Evolutionary conservation across 1,284 basidiomycete species (phyloP).

Genomic region (Inonotus hispidus): DNA sequence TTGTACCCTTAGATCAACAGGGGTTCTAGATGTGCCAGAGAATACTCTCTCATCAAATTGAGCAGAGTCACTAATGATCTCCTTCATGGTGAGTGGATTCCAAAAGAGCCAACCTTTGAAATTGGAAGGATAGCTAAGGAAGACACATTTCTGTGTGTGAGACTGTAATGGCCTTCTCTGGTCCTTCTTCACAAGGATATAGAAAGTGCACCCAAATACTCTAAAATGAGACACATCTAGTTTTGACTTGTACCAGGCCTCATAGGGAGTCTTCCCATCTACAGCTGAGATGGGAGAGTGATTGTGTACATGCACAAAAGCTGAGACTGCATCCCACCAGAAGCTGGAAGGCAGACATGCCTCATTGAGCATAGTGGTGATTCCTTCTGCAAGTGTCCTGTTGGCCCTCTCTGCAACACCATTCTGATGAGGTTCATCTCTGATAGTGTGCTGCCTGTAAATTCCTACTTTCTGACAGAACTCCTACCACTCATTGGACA

Average conservation of each 20-base stretch:
- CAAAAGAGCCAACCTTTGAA: background rate
- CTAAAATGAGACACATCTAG: no score
- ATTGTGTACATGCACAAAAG: no score
- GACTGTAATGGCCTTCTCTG: no score
- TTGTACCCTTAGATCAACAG: background rate
- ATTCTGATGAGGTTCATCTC: conserved; percentile 9
- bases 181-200: no score
- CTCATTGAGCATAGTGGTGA: no score
- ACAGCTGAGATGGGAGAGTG: no score
- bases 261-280: no score
- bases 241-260: no score
- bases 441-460: no score
- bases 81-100: background rate
- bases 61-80: conserved; percentile 24
- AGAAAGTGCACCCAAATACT: no score
- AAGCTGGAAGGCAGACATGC: no score
- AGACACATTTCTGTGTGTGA: background rate
- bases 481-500: conserved; percentile 24
- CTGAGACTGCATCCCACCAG: background rate
- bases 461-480: background rate
- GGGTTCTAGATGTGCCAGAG: conserved; percentile 21
- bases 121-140: background rate
- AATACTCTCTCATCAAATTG: conserved; percentile 23
- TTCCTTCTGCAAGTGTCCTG: conserved; percentile 18
- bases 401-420: conserved; percentile 19